Evolutionary conservation across 257 asterid species (phyloP).

Genomic region (Echium plantagineum): DNA sequence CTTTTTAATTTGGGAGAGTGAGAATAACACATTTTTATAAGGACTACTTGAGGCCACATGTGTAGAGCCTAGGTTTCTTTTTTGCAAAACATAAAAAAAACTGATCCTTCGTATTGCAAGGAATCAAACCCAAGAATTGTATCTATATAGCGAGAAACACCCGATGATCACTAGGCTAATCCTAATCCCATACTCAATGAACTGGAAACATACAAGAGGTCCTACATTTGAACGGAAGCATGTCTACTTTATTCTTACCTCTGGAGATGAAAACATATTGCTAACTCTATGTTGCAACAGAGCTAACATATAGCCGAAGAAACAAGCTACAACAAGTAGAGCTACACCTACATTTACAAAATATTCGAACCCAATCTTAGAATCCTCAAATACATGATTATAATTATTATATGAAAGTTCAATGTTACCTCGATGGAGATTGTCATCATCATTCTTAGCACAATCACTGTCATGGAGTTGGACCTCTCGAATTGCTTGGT

Average conservation of each 20-base stretch:
- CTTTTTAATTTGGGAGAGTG: too few relatives aligned
- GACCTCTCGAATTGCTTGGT: slow-evolving; percentile 88
- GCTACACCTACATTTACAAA: slow-evolving; percentile 50
- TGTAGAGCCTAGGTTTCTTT: too few relatives aligned
- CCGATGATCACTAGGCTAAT: too few relatives aligned
- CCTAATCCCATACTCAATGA: too few relatives aligned
- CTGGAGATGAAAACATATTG: slow-evolving; percentile 33
- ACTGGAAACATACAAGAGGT: too few relatives aligned
- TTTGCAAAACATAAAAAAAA: too few relatives aligned
- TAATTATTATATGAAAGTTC: background rate
- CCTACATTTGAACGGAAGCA: slow-evolving; percentile 4
- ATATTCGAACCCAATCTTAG: background rate
- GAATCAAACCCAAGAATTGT: too few relatives aligned
- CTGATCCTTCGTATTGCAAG: too few relatives aligned
- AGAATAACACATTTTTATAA: too few relatives aligned
- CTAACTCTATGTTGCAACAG: slow-evolving; percentile 57
- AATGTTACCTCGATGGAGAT: slow-evolving; percentile 51
- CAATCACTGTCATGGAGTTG: slow-evolving; percentile 77
- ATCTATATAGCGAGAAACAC: too few relatives aligned
- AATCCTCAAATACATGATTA: slow-evolving; percentile 1
- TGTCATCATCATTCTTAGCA: slow-evolving; percentile 38
- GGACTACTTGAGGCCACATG: too few relatives aligned
- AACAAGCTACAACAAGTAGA: slow-evolving; percentile 63
- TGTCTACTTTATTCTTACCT: too few relatives aligned
- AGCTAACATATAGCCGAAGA: slow-evolving; percentile 90